A percentile compares a stretch with the other conserved stretches of the same genome.
These are phyloP conservation scores for Fusarium pseudonygamai DNA, from an alignment of 2,329 filamentous ascomycete genomes.

Conservation along the genomic window DNA sequence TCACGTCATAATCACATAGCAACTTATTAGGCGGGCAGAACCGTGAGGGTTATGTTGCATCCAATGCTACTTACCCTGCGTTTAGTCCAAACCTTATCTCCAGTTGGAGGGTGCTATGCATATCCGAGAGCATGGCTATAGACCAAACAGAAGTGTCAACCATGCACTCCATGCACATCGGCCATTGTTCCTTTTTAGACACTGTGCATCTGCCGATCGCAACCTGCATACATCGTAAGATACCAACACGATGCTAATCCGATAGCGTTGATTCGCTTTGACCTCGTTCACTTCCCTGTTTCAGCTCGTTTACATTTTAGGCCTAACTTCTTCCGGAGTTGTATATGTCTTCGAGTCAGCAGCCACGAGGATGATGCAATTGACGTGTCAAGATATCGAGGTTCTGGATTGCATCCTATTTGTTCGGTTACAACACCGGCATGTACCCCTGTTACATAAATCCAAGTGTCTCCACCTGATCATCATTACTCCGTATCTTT, in stretches of 20 bases:
- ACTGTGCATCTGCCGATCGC: background rate
- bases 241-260: background rate
- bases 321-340: rapidly evolving
- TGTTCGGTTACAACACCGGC: rapidly evolving
- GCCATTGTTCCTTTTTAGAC: background rate
- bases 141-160: rapidly evolving
- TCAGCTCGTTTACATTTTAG: rapidly evolving
- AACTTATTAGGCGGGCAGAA: too few relatives aligned
- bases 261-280: rapidly evolving
- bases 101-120: background rate
- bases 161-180: background rate
- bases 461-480: too few relatives aligned
- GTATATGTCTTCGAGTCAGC: rapidly evolving
- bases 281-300: rapidly evolving
- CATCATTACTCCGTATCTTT: background rate
- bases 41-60: background rate
- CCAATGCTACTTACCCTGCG: background rate
- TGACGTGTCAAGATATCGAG: rapidly evolving
- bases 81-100: background rate
- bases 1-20: too few relatives aligned
- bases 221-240: background rate
- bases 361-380: background rate
- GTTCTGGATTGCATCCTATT: background rate
- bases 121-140: background rate
- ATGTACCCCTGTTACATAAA: rapidly evolving